A percentile compares a stretch with the other conserved stretches of the same genome.
Conservation (phyloP, 2,329 filamentous ascomycete species). For the Pestalotiopsis sp. region DNA sequence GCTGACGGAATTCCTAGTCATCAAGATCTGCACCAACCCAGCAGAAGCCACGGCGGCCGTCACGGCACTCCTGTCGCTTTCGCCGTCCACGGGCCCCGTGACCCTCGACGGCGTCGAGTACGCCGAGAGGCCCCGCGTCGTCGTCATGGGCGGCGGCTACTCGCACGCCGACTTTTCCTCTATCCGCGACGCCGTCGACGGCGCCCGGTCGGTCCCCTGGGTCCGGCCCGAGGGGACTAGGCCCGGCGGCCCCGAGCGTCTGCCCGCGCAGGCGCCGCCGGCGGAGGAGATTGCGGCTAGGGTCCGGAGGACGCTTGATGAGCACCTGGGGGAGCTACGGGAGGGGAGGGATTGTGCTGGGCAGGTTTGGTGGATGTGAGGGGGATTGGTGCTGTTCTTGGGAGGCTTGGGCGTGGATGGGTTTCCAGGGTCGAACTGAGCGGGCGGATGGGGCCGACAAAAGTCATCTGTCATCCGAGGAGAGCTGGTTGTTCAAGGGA, state of each 20-base stretch:
- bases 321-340: conserved; percentile 9
- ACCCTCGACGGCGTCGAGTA: conserved; percentile 12
- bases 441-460: no score
- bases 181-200: conserved; percentile 13
- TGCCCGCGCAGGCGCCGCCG: conserved; percentile 6
- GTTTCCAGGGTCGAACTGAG: no score
- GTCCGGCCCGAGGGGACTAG: conserved; percentile 11
- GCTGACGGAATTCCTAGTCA: neutral
- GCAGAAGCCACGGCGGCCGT: conserved; percentile 6
- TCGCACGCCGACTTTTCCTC: conserved; percentile 12
- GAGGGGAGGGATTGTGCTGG: conserved; percentile 12
- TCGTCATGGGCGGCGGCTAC: conserved; percentile 18
- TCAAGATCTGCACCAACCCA: conserved; percentile 8
- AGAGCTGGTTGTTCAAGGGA: no score
- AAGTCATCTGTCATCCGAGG: no score
- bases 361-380: conserved; percentile 18
- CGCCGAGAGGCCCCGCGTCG: conserved; percentile 3
- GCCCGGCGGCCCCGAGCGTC: neutral
- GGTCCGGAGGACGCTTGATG: conserved; percentile 9
- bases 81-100: neutral
- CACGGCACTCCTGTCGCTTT: conserved; percentile 1
- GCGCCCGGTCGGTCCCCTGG: conserved; percentile 16
- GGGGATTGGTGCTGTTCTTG: neutral
- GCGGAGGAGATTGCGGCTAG: conserved; percentile 10
- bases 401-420: neutral